Percentiles rank a stretch among this genome's conserved stretches.
These are phyloP conservation scores for Tylopilus intermedius DNA, from an alignment of 768 basidiomycete genomes.

Conservation along the genomic window DNA sequence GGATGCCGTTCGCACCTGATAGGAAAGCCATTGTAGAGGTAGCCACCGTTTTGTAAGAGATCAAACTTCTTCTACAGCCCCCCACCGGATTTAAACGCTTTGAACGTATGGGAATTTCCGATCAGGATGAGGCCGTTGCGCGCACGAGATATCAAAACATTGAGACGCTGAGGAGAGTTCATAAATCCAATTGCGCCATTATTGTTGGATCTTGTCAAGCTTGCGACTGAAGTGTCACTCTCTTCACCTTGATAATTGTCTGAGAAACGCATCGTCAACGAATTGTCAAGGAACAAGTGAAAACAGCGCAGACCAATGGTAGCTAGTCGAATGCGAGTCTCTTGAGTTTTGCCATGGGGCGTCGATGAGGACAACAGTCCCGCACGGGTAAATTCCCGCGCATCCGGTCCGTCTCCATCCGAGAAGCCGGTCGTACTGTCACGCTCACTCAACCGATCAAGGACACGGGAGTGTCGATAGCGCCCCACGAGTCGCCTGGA, in stretches of 20 bases:
- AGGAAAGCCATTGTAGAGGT: slow-evolving; percentile 59
- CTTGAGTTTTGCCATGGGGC: slow-evolving; percentile 32
- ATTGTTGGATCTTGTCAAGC: slow-evolving; percentile 56
- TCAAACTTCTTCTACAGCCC: slow-evolving; percentile 47
- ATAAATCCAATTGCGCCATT: slow-evolving; percentile 64
- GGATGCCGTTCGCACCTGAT: slow-evolving; percentile 55
- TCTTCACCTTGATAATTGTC: slow-evolving; percentile 80
- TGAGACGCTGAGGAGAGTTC: slow-evolving; percentile 63
- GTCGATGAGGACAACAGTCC: slow-evolving; percentile 43
- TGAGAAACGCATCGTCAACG: slow-evolving; percentile 19
- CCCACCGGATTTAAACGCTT: slow-evolving; percentile 44
- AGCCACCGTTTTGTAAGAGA: slow-evolving; percentile 36
- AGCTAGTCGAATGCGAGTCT: slow-evolving; percentile 49
- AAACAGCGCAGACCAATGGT: slow-evolving; percentile 50
- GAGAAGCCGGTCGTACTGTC: background rate
- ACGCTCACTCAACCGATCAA: background rate
- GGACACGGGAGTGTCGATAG: background rate
- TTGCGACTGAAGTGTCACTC: slow-evolving; percentile 60
- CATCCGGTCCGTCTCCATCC: slow-evolving; percentile 31
- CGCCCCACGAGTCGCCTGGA: background rate
- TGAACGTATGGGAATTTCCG: slow-evolving; percentile 60
- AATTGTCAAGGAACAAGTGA: background rate
- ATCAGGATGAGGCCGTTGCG: slow-evolving; percentile 62
- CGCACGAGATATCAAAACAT: slow-evolving; percentile 66
- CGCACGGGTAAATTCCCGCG: slow-evolving; percentile 50